phyloP scores from a whole-genome alignment of 768 basidiomycete species.

The Paxillus involutus region DNA sequence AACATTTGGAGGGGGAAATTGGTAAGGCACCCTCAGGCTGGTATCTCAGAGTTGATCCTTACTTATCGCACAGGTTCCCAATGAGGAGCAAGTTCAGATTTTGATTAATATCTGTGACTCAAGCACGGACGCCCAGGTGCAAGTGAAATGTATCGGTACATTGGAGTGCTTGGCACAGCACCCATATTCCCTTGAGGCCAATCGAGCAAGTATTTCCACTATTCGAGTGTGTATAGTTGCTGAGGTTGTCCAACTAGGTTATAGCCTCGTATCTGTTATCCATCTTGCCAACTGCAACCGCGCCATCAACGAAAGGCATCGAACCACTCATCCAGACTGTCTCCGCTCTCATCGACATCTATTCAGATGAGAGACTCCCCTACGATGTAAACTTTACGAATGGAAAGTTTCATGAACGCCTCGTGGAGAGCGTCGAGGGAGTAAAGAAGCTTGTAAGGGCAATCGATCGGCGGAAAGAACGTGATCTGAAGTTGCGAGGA shows the following conservation, averaged over 20 bases:
- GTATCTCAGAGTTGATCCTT: conserved; percentile 2
- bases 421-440: conserved; percentile 60
- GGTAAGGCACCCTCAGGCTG: conserved; percentile 37
- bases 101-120: conserved; percentile 67
- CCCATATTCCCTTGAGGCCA: conserved; percentile 60
- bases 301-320: conserved; percentile 44
- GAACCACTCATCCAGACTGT: conserved; percentile 77
- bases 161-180: conserved; percentile 81
- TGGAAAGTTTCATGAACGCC: conserved; percentile 52
- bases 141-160: conserved; percentile 82
- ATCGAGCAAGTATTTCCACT: conserved; percentile 41
- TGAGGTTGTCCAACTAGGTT: conserved; percentile 35
- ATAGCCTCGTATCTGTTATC: conserved; percentile 70
- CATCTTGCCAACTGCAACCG: conserved; percentile 46
- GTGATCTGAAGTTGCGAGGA: conserved; percentile 63
- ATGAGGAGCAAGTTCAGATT: conserved; percentile 58
- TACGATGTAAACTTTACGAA: conserved; percentile 83
- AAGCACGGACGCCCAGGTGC: conserved; percentile 51
- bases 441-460: conserved; percentile 60
- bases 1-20: conserved; percentile 69
- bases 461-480: conserved; percentile 66
- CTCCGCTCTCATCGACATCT: conserved; percentile 89
- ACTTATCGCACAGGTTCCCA: conserved; percentile 43
- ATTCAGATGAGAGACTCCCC: conserved; percentile 79
- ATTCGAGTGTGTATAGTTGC: not conserved